phyloP scores from a whole-genome alignment of 1,139 yeast genomes.

The Kurtzmaniella quercitrusa region DNA sequence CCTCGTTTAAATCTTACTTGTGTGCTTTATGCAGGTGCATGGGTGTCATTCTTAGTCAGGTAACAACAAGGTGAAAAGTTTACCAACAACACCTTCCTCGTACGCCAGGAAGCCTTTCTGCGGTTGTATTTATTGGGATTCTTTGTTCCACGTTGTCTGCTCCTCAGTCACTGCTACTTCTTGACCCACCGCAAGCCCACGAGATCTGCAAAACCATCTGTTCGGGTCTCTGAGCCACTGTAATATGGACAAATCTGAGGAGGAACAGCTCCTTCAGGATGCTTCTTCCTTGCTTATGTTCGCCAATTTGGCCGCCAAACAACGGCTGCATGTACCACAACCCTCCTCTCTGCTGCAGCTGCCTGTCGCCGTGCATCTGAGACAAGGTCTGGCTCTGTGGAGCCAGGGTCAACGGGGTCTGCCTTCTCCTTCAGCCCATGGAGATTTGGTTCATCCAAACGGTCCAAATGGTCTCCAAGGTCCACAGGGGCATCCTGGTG shows the following conservation, averaged over 20 bases:
- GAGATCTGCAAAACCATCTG: no score
- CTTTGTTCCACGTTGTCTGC: not conserved
- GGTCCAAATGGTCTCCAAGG: no score
- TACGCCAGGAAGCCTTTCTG: not conserved
- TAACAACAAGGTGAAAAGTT: not conserved
- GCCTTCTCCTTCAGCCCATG: not conserved
- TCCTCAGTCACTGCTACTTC: no score
- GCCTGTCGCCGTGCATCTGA: not conserved
- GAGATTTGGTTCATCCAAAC: not conserved
- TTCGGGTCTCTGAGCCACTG: not conserved
- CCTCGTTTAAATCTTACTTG: no score
- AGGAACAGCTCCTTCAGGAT: conserved; percentile 49
- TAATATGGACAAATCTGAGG: conserved; percentile 14
- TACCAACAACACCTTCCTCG: not conserved
- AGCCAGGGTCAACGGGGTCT: not conserved
- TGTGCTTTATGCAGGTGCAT: not conserved
- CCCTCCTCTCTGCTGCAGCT: not conserved
- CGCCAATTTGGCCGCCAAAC: conserved; percentile 52
- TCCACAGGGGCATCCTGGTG: not conserved
- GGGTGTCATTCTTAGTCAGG: not conserved
- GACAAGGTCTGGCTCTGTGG: not conserved
- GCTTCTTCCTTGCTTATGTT: conserved; percentile 66
- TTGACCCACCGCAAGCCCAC: no score
- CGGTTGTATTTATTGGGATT: not conserved
- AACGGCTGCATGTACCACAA: conserved; percentile 16